Percentiles rank a stretch among this genome's conserved stretches.
Evolutionary conservation across 306 rosid genomes (phyloP).

Genomic region (Cucurbita ficifolia): DNA sequence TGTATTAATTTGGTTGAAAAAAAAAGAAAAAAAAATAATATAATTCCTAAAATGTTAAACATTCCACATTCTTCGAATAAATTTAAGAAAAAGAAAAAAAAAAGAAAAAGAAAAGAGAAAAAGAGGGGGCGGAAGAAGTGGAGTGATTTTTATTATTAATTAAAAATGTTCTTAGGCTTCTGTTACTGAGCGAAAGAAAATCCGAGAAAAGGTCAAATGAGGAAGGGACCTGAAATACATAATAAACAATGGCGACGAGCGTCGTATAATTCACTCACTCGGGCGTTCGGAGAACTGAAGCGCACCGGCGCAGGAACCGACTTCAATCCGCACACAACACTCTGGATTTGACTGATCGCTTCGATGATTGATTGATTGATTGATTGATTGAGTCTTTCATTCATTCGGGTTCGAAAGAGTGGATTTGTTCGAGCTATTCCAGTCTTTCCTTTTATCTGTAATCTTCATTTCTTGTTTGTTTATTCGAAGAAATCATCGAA

Average conservation of each 20-base stretch:
- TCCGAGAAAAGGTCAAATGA: background rate
- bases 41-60: no score
- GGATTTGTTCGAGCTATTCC: background rate
- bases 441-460: background rate
- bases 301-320: background rate
- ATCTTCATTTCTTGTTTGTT: background rate
- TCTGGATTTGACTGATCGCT: background rate
- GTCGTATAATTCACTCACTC: background rate
- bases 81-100: no score
- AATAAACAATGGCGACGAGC: background rate
- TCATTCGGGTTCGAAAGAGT: background rate
- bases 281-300: background rate
- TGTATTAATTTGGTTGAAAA: no score
- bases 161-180: background rate
- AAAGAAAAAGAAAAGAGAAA: no score
- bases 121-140: no score
- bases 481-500: constrained; percentile 3
- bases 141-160: background rate
- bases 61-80: no score
- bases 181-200: background rate
- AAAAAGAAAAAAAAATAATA: no score
- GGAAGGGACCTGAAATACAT: background rate
- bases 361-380: background rate
- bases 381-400: background rate
- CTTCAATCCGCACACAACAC: background rate